Evolutionary conservation across 2,329 filamentous ascomycete species (phyloP).

Genomic region (Cercospora sp.): DNA sequence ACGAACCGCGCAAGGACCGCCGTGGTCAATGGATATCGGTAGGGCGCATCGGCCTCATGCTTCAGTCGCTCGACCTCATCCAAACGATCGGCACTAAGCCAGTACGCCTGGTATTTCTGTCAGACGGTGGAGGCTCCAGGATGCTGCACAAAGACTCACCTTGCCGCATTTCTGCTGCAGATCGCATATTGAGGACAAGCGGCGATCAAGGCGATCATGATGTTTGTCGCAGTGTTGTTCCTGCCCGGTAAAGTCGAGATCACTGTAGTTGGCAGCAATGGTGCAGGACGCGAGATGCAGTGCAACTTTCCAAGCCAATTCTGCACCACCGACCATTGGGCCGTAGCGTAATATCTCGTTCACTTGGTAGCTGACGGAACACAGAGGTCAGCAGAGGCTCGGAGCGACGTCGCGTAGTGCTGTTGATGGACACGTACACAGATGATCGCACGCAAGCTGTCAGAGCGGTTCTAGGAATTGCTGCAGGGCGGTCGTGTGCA

Average conservation of each 20-base stretch:
- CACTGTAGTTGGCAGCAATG: background rate
- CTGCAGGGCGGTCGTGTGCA: background rate
- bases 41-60: background rate
- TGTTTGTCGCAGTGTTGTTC: constrained; percentile 1
- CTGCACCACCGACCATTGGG: constrained; percentile 5
- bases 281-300: background rate
- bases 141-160: background rate
- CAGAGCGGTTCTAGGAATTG: background rate
- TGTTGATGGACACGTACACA: background rate
- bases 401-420: background rate
- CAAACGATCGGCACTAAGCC: constrained; percentile 6
- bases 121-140: background rate
- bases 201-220: constrained; percentile 9
- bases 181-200: background rate
- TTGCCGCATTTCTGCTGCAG: constrained; percentile 8
- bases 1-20: background rate
- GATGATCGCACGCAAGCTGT: background rate
- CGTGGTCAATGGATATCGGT: constrained; percentile 10
- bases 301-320: constrained; percentile 10
- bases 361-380: constrained; percentile 1
- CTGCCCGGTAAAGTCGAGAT: background rate
- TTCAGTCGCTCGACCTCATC: constrained; percentile 3
- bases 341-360: constrained; percentile 9
- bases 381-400: background rate
- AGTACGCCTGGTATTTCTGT: background rate